Percentiles rank a stretch among this genome's conserved stretches.
Conservation (phyloP, 1,139 yeast genomes). For the Geotrichum armillariae region DNA sequence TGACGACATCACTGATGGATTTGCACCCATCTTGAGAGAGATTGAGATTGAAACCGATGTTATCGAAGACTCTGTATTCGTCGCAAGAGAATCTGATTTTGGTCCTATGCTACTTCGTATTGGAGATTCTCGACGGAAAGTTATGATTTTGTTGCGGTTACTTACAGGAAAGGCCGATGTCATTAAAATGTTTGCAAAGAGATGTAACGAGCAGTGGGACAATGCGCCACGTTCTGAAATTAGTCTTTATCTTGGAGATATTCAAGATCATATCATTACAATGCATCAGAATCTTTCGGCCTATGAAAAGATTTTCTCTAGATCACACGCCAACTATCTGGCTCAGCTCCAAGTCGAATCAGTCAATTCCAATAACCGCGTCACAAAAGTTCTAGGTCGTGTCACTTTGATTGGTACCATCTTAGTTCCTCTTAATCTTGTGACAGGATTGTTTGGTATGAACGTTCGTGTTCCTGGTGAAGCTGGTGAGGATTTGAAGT, state of each 20-base stretch:
- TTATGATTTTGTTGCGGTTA: constrained; percentile 88
- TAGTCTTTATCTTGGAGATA: constrained; percentile 84
- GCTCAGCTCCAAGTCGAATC: constrained; percentile 95
- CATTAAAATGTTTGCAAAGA: constrained; percentile 92
- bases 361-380: constrained; percentile 78
- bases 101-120: constrained; percentile 67
- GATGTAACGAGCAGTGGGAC: constrained; percentile 75
- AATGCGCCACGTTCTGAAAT: constrained; percentile 46
- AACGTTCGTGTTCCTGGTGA: constrained; percentile 86
- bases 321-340: constrained; percentile 88
- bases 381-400: constrained; percentile 83
- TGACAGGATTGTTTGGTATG: constrained; percentile 96
- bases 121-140: constrained; percentile 86
- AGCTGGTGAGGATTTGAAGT: constrained; percentile 44
- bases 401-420: constrained; percentile 90
- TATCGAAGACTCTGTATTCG: constrained; percentile 80
- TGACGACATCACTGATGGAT: constrained; percentile 92
- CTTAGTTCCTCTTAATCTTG: constrained; percentile 82
- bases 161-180: constrained; percentile 96
- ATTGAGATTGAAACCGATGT: constrained; percentile 91
- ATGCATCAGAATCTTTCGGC: constrained; percentile 90
- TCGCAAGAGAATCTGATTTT: constrained; percentile 63
- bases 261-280: constrained; percentile 94
- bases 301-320: constrained; percentile 87
- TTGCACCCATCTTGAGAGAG: constrained; percentile 85